Conservation (phyloP, 1,284 basidiomycete genomes). For the Heterobasidion irregulare region DNA sequence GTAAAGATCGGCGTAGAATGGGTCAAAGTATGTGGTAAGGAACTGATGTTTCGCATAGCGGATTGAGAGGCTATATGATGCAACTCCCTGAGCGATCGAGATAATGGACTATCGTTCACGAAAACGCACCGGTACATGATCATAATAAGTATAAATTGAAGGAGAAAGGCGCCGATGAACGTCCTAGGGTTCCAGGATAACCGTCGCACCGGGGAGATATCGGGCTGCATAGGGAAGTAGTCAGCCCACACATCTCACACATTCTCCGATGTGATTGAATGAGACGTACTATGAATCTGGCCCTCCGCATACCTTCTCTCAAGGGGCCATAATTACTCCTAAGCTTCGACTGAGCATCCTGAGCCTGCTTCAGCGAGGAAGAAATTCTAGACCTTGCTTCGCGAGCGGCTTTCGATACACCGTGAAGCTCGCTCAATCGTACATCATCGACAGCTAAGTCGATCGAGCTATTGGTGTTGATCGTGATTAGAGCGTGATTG, state of each 20-base stretch:
- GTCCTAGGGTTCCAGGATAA: slow-evolving; percentile 12
- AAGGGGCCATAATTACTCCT: slow-evolving; percentile 23
- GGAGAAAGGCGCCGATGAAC: slow-evolving; percentile 11
- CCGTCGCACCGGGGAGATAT: slow-evolving; percentile 10
- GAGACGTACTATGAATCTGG: slow-evolving; percentile 24
- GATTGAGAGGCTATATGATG: slow-evolving; percentile 26
- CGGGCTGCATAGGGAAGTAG: slow-evolving; percentile 6
- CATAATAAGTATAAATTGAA: slow-evolving; percentile 25
- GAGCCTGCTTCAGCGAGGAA: slow-evolving; percentile 30
- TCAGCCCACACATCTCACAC: not conserved
- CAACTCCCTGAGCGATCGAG: not conserved
- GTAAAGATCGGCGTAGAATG: slow-evolving; percentile 62
- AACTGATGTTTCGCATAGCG: slow-evolving; percentile 35
- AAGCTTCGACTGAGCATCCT: slow-evolving; percentile 20
- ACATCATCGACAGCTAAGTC: slow-evolving; percentile 27
- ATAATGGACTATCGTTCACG: not conserved
- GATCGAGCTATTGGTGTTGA: slow-evolving; percentile 22
- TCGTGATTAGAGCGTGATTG: slow-evolving; percentile 6
- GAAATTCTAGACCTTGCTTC: slow-evolving; percentile 36
- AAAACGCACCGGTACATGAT: slow-evolving; percentile 26
- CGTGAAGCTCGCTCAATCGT: slow-evolving; percentile 43
- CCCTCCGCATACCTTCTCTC: slow-evolving; percentile 27
- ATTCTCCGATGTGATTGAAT: not conserved
- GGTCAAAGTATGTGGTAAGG: slow-evolving; percentile 61
- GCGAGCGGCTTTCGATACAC: slow-evolving; percentile 44